phyloP scores from a whole-genome alignment of 2,329 filamentous ascomycete genomes.

The Trichophyton schoenleinii region DNA sequence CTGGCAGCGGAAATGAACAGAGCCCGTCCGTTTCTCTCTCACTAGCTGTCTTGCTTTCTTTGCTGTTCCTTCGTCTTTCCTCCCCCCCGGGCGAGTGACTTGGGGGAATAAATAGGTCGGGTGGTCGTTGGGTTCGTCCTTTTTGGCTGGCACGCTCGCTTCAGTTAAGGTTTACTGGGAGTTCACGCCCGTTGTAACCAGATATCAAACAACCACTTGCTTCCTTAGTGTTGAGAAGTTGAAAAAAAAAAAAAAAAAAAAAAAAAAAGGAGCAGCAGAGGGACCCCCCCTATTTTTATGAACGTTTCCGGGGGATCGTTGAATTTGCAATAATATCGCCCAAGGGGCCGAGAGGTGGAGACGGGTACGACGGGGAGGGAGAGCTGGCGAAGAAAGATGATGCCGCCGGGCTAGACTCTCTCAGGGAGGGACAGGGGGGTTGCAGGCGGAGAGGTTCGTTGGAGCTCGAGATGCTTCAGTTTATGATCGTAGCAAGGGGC shows the following conservation, averaged over 20 bases:
- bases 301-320: background rate
- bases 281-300: background rate
- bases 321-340: slow-evolving; percentile 1
- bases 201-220: background rate
- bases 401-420: background rate
- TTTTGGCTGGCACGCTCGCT: too few relatives aligned
- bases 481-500: background rate
- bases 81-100: background rate
- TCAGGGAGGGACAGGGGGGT: background rate
- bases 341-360: slow-evolving; percentile 3
- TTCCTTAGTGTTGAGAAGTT: background rate
- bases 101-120: background rate
- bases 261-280: background rate
- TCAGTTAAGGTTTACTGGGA: background rate
- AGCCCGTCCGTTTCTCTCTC: too few relatives aligned
- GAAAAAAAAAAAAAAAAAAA: background rate
- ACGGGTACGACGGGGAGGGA: background rate
- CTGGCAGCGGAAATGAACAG: too few relatives aligned
- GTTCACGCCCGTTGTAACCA: background rate
- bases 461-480: background rate
- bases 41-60: too few relatives aligned
- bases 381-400: background rate
- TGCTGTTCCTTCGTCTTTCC: background rate
- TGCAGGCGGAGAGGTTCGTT: background rate
- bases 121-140: background rate